Evolutionary conservation across 139 green algal genomes (phyloP).

Genomic region (Chlamydomonas eustigma): DNA sequence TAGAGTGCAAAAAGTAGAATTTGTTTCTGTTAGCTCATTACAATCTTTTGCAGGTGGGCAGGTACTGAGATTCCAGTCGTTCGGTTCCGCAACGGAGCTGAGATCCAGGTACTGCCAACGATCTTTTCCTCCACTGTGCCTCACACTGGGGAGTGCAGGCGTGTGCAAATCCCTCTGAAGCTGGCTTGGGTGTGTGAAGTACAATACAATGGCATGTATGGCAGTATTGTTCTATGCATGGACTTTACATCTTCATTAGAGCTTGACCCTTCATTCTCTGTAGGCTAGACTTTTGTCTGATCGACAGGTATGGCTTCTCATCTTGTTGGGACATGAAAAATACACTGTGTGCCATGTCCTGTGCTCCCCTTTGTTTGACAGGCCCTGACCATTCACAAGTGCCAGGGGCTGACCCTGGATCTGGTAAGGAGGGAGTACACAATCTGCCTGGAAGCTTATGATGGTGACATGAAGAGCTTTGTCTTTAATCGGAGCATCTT

Average conservation of each 20-base stretch:
- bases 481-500: too few relatives aligned
- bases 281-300: too few relatives aligned
- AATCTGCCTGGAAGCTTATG: background rate
- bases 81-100: constrained; percentile 49
- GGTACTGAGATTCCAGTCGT: constrained; percentile 43
- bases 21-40: too few relatives aligned
- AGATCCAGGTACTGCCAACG: constrained; percentile 34
- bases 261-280: too few relatives aligned
- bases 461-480: too few relatives aligned
- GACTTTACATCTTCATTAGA: too few relatives aligned
- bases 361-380: too few relatives aligned
- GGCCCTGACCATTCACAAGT: constrained; percentile 78
- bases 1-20: too few relatives aligned
- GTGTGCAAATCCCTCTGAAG: constrained; percentile 68
- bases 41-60: constrained; percentile 47
- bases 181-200: constrained; percentile 51
- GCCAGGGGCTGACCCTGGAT: constrained; percentile 73
- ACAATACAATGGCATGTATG: background rate
- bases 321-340: too few relatives aligned
- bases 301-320: too few relatives aligned
- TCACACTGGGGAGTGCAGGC: constrained; percentile 29
- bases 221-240: background rate
- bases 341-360: too few relatives aligned
- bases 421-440: constrained; percentile 39
- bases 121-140: constrained; percentile 42